phyloP scores from a whole-genome alignment of 1,139 yeast species.

The Debaryomycetaceae sp. region DNA sequence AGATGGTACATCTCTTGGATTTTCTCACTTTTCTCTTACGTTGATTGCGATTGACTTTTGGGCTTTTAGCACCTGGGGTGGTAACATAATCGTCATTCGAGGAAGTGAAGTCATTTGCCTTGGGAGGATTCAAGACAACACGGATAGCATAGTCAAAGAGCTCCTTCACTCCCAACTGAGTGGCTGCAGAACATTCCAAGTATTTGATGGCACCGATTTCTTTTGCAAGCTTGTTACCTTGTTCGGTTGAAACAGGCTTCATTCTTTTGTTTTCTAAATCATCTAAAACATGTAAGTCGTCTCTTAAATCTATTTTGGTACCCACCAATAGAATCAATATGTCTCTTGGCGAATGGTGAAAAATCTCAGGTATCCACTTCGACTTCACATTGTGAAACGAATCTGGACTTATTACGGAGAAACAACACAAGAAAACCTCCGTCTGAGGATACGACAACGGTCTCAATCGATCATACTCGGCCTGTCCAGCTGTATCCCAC shows the following conservation, averaged over 20 bases:
- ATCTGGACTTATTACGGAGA: conserved; percentile 79
- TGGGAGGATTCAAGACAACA: conserved; percentile 62
- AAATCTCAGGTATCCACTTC: conserved; percentile 85
- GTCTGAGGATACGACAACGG: conserved; percentile 93
- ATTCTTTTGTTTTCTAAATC: conserved; percentile 62
- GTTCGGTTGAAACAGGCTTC: conserved; percentile 59
- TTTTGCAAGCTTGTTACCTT: conserved; percentile 66
- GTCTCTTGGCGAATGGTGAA: conserved; percentile 78
- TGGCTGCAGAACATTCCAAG: conserved; percentile 91
- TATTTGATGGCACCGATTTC: conserved; percentile 73
- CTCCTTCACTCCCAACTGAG: conserved; percentile 80
- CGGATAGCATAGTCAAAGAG: conserved; percentile 80
- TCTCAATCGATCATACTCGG: conserved; percentile 86
- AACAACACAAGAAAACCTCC: conserved; percentile 83
- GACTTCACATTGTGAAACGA: conserved; percentile 73
- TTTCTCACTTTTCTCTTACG: conserved; percentile 37
- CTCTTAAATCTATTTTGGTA: conserved; percentile 82
- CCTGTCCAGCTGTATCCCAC: conserved; percentile 99
- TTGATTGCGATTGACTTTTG: conserved; percentile 5
- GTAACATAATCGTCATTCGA: neutral
- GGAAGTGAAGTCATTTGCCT: conserved; percentile 7
- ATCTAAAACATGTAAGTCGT: conserved; percentile 73
- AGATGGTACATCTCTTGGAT: conserved; percentile 48
- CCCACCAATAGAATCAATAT: conserved; percentile 79
- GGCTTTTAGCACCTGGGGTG: conserved; percentile 8